phyloP scores from a whole-genome alignment of 148 eudicot species.

The Nepenthes gracilis region DNA sequence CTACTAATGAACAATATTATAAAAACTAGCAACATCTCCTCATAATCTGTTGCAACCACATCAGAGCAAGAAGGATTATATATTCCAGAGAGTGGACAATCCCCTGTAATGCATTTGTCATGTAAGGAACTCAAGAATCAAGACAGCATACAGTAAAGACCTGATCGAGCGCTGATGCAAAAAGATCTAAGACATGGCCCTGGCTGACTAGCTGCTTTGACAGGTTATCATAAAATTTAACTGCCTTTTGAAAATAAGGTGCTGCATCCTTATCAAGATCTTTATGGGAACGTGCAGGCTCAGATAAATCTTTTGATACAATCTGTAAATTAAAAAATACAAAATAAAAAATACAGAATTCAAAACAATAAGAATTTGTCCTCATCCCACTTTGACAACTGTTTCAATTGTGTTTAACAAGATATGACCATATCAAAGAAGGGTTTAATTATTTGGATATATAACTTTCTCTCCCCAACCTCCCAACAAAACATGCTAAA shows the following conservation, averaged over 20 bases:
- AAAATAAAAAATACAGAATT: neutral
- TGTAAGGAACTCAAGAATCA: too few relatives aligned
- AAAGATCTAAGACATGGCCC: slow-evolving; percentile 90
- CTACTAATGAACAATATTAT: neutral
- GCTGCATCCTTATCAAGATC: slow-evolving; percentile 99
- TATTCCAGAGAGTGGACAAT: neutral
- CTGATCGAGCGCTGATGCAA: slow-evolving; percentile 99
- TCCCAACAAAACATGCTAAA: neutral
- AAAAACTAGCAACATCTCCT: neutral
- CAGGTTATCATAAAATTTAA: slow-evolving; percentile 65
- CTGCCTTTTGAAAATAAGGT: slow-evolving; percentile 85
- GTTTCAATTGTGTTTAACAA: neutral
- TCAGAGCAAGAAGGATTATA: too few relatives aligned
- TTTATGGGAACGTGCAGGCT: slow-evolving; percentile 95
- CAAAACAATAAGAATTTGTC: neutral
- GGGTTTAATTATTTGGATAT: too few relatives aligned
- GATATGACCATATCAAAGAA: neutral
- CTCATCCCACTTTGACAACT: neutral
- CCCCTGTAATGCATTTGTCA: too few relatives aligned
- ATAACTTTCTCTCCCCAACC: neutral
- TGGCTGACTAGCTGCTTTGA: slow-evolving; percentile 83
- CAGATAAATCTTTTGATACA: slow-evolving; percentile 88
- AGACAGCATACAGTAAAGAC: slow-evolving; percentile 15
- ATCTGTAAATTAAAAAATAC: slow-evolving; percentile 37
- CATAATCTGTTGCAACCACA: neutral